Conservation (phyloP, 306 rosid genomes). For the Malus fusca region DNA sequence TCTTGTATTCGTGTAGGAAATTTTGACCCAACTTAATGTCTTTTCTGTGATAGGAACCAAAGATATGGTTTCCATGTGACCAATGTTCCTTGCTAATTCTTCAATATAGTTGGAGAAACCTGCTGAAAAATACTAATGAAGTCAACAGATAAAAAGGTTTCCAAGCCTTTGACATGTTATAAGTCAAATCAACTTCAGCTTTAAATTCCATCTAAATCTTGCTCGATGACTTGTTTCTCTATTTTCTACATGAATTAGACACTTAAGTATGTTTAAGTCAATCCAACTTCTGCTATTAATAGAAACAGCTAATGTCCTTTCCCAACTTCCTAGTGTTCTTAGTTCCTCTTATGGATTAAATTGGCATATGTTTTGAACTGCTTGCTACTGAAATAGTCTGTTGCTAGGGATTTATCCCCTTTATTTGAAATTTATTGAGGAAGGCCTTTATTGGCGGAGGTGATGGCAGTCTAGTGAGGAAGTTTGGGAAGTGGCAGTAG, state of each 20-base stretch:
- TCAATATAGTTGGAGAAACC: background rate
- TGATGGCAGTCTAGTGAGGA: background rate
- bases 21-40: background rate
- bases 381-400: background rate
- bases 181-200: background rate
- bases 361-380: background rate
- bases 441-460: background rate
- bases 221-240: background rate
- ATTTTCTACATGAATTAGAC: too few relatives aligned
- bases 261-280: background rate
- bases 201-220: background rate
- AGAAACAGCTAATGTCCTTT: background rate
- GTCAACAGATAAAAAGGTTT: background rate
- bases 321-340: background rate
- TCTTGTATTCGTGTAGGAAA: background rate
- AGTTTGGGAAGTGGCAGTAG: too few relatives aligned
- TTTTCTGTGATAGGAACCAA: background rate
- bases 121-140: background rate
- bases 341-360: background rate
- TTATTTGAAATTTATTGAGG: background rate
- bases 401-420: background rate
- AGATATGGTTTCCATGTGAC: background rate
- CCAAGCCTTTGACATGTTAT: background rate
- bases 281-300: background rate
- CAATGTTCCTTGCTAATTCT: background rate